Percentiles rank a stretch among this genome's conserved stretches.
Evolutionary conservation across 139 green algal genomes (phyloP).

Genomic region (Micractinium sp.): DNA sequence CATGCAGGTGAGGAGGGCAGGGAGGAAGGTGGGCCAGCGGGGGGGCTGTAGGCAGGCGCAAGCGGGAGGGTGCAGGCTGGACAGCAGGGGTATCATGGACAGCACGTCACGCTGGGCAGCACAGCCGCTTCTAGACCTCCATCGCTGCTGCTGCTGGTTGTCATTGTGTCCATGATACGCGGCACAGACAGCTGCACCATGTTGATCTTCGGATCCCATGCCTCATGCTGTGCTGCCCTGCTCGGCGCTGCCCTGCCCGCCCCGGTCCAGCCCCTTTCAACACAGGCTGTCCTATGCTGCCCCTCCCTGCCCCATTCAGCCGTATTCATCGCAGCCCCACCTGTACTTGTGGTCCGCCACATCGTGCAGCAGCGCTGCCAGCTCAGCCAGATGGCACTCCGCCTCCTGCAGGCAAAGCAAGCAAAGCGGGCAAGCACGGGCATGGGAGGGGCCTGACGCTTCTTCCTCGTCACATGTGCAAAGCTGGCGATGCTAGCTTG

Average conservation of each 20-base stretch:
- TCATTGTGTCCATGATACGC: background rate
- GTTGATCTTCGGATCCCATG: too few species aligned
- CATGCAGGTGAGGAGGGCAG: background rate
- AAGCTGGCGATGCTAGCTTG: too few species aligned
- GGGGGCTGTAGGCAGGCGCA: background rate
- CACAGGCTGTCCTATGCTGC: background rate
- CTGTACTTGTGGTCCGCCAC: slow-evolving; percentile 71
- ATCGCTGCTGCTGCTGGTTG: background rate
- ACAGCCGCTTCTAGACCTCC: too few species aligned
- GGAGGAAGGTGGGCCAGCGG: background rate
- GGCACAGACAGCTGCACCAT: background rate
- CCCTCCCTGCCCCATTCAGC: background rate
- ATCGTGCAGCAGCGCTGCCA: slow-evolving; percentile 76
- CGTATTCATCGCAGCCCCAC: background rate
- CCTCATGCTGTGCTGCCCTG: too few species aligned
- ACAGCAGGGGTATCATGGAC: background rate
- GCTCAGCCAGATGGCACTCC: slow-evolving; percentile 51
- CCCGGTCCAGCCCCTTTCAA: too few species aligned
- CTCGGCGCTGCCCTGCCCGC: too few species aligned
- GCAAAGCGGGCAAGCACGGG: too few species aligned
- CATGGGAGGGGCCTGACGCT: too few species aligned
- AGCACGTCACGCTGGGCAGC: background rate
- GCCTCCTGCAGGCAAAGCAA: background rate
- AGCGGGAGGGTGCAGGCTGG: background rate
- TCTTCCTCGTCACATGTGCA: too few species aligned